Conservation (phyloP, 1,284 basidiomycete genomes). For the Ceratobasidium sp. region DNA sequence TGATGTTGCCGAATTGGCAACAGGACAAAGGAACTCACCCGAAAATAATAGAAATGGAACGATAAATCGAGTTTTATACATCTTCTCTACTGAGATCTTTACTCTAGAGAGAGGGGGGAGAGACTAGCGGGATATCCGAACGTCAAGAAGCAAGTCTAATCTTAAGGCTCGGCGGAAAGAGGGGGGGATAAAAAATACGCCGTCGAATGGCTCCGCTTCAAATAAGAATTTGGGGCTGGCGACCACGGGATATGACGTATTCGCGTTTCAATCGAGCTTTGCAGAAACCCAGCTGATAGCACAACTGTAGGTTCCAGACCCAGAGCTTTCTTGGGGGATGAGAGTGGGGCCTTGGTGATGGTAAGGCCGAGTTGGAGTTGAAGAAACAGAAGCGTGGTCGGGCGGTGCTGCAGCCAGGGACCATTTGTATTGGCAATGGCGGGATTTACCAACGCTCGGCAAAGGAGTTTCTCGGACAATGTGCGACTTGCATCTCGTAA, state of each 20-base stretch:
- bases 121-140: too few relatives aligned
- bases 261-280: neutral
- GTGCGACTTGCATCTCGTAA: too few relatives aligned
- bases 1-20: neutral
- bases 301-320: slow-evolving; percentile 21
- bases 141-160: too few relatives aligned
- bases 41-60: slow-evolving; percentile 36
- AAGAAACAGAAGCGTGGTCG: neutral
- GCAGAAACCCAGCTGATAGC: slow-evolving; percentile 3
- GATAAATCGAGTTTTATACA: slow-evolving; percentile 34
- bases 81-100: neutral
- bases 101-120: too few relatives aligned
- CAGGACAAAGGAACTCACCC: slow-evolving; percentile 9
- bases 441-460: too few relatives aligned
- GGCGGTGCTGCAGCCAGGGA: too few relatives aligned
- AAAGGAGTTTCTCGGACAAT: too few relatives aligned
- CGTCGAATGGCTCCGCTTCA: slow-evolving; percentile 12
- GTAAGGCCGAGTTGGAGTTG: neutral
- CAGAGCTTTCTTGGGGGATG: neutral
- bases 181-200: slow-evolving; percentile 1
- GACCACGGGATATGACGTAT: slow-evolving; percentile 24
- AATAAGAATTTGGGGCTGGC: slow-evolving; percentile 11
- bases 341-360: slow-evolving; percentile 3
- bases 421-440: too few relatives aligned
- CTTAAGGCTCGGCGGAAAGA: neutral